phyloP scores from a whole-genome alignment of 2,329 filamentous ascomycete species.

The Ciborinia camelliae region DNA sequence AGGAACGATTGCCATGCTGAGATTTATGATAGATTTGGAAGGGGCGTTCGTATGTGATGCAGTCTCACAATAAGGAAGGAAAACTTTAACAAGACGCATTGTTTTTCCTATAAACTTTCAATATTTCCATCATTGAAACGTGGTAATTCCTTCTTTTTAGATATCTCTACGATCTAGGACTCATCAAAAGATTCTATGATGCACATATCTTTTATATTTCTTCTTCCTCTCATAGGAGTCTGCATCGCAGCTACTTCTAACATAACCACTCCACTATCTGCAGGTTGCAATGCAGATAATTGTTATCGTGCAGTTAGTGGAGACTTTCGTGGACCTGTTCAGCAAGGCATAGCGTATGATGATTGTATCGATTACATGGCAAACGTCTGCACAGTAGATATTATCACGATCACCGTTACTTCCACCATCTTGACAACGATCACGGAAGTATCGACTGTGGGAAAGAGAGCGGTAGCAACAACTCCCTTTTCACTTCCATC shows the following conservation, averaged over 20 bases:
- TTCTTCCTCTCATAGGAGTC: not conserved
- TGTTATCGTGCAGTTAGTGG: slow-evolving; percentile 19
- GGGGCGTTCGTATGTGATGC: not conserved
- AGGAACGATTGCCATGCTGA: slow-evolving; percentile 2
- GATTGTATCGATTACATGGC: slow-evolving; percentile 13
- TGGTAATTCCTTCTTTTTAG: not conserved
- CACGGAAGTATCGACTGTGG: slow-evolving; percentile 13
- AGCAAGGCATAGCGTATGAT: slow-evolving; percentile 14
- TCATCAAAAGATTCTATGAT: not conserved
- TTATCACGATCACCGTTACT: slow-evolving; percentile 10
- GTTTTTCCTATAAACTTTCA: not conserved
- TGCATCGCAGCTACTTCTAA: not conserved
- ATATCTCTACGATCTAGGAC: not conserved
- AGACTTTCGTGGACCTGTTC: slow-evolving; percentile 14
- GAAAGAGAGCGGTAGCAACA: slow-evolving; percentile 1
- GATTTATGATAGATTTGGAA: slow-evolving; percentile 5
- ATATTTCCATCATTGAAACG: not conserved
- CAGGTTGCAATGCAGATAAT: slow-evolving; percentile 17
- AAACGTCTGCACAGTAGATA: slow-evolving; percentile 1
- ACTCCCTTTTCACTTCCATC: slow-evolving; percentile 14
- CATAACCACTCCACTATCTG: not conserved
- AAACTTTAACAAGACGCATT: not conserved
- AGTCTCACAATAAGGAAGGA: not conserved
- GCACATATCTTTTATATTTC: not conserved
- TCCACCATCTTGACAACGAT: slow-evolving; percentile 14